Conservation (phyloP, 2,329 filamentous ascomycete genomes). For the Colletotrichum costaricense region DNA sequence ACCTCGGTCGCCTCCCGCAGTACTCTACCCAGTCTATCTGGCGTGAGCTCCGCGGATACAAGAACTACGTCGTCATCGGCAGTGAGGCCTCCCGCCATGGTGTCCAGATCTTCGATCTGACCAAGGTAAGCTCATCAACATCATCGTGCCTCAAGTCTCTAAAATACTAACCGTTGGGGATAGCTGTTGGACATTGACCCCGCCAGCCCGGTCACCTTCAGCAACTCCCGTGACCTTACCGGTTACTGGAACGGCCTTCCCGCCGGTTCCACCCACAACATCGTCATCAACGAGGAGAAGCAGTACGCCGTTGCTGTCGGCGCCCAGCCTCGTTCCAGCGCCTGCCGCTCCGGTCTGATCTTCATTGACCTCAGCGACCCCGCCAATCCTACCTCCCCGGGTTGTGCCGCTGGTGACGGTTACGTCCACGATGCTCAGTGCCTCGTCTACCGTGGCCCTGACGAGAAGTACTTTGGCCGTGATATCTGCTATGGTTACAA, state of each 20-base stretch:
- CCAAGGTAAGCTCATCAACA: constrained; percentile 41
- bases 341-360: constrained; percentile 61
- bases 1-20: constrained; percentile 53
- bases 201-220: constrained; percentile 46
- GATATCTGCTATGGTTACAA: constrained; percentile 67
- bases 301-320: constrained; percentile 56
- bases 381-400: constrained; percentile 59
- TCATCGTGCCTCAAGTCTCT: constrained; percentile 38
- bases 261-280: constrained; percentile 56
- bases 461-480: constrained; percentile 53
- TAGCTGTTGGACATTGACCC: constrained; percentile 58
- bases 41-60: constrained; percentile 49
- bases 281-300: constrained; percentile 59
- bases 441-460: constrained; percentile 60
- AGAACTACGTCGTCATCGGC: constrained; percentile 47
- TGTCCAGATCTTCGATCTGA: constrained; percentile 72
- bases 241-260: constrained; percentile 44
- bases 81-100: constrained; percentile 59
- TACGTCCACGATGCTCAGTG: constrained; percentile 66
- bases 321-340: constrained; percentile 47
- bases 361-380: constrained; percentile 65
- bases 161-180: background rate
- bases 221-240: constrained; percentile 44
- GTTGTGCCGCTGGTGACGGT: constrained; percentile 56
- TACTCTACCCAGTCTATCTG: constrained; percentile 42